A percentile compares a stretch with the other conserved stretches of the same genome.
Conservation (phyloP, 2,329 filamentous ascomycete species). For the Dryadomyces quercus-mongolicae region DNA sequence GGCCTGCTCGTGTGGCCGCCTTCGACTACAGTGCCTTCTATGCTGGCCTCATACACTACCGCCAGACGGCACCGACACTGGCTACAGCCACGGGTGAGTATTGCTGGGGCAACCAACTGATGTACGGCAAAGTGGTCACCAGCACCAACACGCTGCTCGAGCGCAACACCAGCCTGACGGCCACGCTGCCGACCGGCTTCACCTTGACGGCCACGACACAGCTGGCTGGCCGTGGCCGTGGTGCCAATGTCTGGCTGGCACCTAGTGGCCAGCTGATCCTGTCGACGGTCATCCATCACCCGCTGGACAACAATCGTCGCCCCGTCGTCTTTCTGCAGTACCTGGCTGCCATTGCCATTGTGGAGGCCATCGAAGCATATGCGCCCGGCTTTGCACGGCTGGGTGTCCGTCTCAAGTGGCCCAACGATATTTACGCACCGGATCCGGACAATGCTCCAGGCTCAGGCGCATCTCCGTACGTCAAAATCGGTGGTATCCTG, state of each 20-base stretch:
- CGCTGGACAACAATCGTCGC: constrained; percentile 27
- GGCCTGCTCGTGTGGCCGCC: constrained; percentile 65
- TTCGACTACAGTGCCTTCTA: constrained; percentile 81
- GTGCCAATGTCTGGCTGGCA: constrained; percentile 89
- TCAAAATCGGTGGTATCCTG: constrained; percentile 88
- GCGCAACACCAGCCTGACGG: constrained; percentile 71
- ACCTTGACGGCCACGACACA: constrained; percentile 80
- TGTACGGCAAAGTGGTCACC: constrained; percentile 88
- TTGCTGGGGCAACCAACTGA: constrained; percentile 62
- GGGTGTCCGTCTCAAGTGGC: constrained; percentile 88
- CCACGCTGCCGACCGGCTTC: constrained; percentile 71
- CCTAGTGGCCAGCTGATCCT: constrained; percentile 79
- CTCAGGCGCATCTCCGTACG: constrained; percentile 32
- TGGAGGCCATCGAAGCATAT: constrained; percentile 72
- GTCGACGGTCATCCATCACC: constrained; percentile 78
- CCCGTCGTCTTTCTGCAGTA: constrained; percentile 94
- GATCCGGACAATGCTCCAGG: constrained; percentile 38
- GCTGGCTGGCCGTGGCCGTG: constrained; percentile 76
- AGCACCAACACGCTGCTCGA: constrained; percentile 91
- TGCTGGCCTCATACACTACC: constrained; percentile 56
- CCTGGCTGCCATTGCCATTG: constrained; percentile 75
- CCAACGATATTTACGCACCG: constrained; percentile 80
- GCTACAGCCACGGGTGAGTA: constrained; percentile 23
- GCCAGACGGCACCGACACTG: constrained; percentile 36
- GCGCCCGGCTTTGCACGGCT: constrained; percentile 61